Base-by-base conservation (phyloP, 352 stramenopile species). In the Globisporangium splendens region DNA sequence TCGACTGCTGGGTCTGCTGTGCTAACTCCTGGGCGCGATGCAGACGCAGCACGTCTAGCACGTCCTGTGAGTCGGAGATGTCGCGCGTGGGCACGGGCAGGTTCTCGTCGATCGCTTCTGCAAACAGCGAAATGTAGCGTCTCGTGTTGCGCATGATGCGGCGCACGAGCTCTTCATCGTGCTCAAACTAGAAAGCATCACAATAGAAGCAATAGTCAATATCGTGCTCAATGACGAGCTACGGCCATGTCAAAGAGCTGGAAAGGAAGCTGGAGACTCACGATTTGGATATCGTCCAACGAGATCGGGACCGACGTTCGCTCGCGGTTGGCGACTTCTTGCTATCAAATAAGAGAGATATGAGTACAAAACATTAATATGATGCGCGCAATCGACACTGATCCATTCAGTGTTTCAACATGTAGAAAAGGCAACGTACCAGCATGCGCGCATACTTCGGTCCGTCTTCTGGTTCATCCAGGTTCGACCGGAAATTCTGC, bases 251-350 rank as follows among this genome's bases (percentile, higher is more conserved):
- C 46, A 46, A 2, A 50, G 41, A 59, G 5, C 15, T 14, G 8
- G 17, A 20, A 31, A n/a, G 22, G 4, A 47, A 10, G 22, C 15
- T 2, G 15, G 0, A 13, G 11, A 72, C 75, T 59, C 75, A 95
- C 85, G 49, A 87, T 89, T 54, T 90, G 75, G 46, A 95, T 31
- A 61, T 95, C 85, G 56, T 95, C 85, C 15, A 95, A 61, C 14
- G 83, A 73, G 58, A 95, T 91, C 5, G 81, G 73, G 49, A 95
- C 76, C 31, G 85, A 88, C 12, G 73, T 89, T 20, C 83, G 72
- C 62, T 95, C 83, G n/a, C 85, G 73, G 65, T 95, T 92, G 18
- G 85, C 83, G n/a, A 95, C 79, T 56, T 95, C 80, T 93, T 95
- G 85, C 85, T 94, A 62, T 31, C 10, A n/a, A 15, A n/a, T n/a